A percentile compares a stretch with the other conserved stretches of the same genome.
phyloP scores from a whole-genome alignment of 2,329 filamentous ascomycete genomes.

The Hymenoscyphus linearis region DNA sequence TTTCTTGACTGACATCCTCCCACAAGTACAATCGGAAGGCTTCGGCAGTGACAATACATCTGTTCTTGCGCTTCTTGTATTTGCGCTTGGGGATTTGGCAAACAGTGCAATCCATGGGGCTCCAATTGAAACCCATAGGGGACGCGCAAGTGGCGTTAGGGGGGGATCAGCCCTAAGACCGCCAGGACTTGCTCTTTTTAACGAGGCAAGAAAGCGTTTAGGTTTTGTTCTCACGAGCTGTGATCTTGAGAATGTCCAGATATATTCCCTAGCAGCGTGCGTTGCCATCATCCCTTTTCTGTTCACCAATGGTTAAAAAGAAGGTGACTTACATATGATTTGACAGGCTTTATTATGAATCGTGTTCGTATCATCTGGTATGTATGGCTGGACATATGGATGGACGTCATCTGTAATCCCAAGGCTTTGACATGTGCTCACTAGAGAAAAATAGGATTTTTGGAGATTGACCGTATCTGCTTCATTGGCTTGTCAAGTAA shows the following conservation, averaged over 20 bases:
- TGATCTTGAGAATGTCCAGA: conserved; percentile 54
- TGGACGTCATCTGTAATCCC: not conserved
- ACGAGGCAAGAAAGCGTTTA: conserved; percentile 55
- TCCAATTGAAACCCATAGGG: conserved; percentile 40
- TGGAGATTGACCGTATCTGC: conserved; percentile 53
- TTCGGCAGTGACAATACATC: conserved; percentile 46
- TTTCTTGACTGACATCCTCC: conserved; percentile 45
- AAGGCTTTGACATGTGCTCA: conserved; percentile 11
- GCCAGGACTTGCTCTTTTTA: conserved; percentile 55
- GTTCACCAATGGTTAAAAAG: not conserved
- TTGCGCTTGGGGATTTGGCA: conserved; percentile 54
- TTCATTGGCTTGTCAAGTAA: conserved; percentile 50
- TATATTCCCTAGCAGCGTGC: conserved; percentile 51
- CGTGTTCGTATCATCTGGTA: conserved; percentile 47
- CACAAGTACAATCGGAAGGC: conserved; percentile 41
- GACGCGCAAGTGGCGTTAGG: conserved; percentile 45
- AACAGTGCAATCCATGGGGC: conserved; percentile 44
- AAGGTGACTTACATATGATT: not conserved
- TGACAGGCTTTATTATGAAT: conserved; percentile 47
- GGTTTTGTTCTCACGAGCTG: conserved; percentile 51
- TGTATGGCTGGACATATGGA: conserved; percentile 24
- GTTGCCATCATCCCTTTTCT: conserved; percentile 18
- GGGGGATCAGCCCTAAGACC: conserved; percentile 46
- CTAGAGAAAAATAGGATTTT: conserved; percentile 42
- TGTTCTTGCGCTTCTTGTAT: conserved; percentile 50